Conservation (phyloP, 164 flowering plant genomes). For the Piper betle region DNA sequence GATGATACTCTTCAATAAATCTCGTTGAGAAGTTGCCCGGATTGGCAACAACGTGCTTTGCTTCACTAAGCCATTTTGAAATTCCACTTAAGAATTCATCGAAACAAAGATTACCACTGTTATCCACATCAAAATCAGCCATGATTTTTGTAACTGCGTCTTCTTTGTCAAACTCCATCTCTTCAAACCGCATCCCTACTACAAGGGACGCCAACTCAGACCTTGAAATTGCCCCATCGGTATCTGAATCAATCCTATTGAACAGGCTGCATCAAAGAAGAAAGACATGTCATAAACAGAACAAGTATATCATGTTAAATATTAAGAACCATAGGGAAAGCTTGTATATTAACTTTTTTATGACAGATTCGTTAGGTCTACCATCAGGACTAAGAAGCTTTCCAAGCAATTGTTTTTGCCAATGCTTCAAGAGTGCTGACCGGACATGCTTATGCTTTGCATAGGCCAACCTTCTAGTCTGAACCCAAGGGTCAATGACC, state of each 20-base stretch:
- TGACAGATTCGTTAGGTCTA: constrained; percentile 28
- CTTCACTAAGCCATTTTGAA: constrained; percentile 43
- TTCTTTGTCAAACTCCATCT: constrained; percentile 44
- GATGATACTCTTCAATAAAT: constrained; percentile 25
- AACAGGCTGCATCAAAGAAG: constrained; percentile 40
- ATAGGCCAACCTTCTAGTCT: constrained; percentile 49
- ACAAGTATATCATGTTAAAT: background rate
- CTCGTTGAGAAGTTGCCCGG: constrained; percentile 24
- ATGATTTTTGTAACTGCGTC: constrained; percentile 54
- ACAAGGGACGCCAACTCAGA: constrained; percentile 57
- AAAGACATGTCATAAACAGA: background rate
- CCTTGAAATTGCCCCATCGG: constrained; percentile 31
- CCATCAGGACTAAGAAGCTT: constrained; percentile 55
- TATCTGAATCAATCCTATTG: constrained; percentile 30
- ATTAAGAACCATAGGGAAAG: background rate
- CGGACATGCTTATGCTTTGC: constrained; percentile 67
- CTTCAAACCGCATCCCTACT: constrained; percentile 52
- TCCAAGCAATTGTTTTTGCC: constrained; percentile 41
- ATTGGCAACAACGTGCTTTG: constrained; percentile 21
- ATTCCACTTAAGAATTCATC: constrained; percentile 48
- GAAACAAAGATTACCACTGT: constrained; percentile 23
- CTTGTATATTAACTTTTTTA: constrained; percentile 28
- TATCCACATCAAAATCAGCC: constrained; percentile 57
- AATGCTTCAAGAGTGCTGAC: constrained; percentile 49
- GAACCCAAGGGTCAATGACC: constrained; percentile 88